phyloP scores from a whole-genome alignment of 2,329 filamentous ascomycete genomes.

The Epichloe festucae region DNA sequence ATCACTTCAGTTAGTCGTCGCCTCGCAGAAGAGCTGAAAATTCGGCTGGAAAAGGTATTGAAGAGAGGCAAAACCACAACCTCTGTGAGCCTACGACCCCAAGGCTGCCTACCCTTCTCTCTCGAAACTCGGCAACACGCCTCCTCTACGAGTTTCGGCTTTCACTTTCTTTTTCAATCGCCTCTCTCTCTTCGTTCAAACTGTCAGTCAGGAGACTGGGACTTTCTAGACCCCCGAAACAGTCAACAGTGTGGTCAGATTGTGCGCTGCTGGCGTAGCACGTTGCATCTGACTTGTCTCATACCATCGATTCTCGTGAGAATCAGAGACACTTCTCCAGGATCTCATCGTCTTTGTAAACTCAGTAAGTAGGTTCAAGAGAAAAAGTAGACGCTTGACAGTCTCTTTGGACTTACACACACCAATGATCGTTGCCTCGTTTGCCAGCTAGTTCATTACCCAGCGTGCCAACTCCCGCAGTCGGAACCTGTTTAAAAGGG shows the following conservation, averaged over 20 bases:
- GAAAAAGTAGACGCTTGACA: not conserved
- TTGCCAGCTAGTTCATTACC: not conserved
- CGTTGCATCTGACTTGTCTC: not conserved
- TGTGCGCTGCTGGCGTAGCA: too few species aligned
- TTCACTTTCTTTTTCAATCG: not conserved
- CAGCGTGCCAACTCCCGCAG: not conserved
- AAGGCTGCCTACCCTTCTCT: not conserved
- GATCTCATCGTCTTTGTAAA: not conserved
- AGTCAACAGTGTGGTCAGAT: too few species aligned
- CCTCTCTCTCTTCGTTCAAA: not conserved
- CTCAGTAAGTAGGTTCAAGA: not conserved
- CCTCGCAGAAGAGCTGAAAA: not conserved
- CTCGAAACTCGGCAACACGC: not conserved
- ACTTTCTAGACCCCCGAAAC: not conserved
- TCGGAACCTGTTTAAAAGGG: not conserved
- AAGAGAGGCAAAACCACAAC: not conserved
- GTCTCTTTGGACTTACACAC: slow-evolving; percentile 1
- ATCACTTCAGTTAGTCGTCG: not conserved
- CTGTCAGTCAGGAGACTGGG: not conserved
- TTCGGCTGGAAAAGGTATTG: not conserved
- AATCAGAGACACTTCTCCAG: not conserved
- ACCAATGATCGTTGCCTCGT: not conserved
- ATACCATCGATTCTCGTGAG: not conserved
- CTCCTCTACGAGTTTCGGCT: not conserved
- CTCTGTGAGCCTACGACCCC: not conserved